Base-by-base conservation (phyloP, 2,329 filamentous ascomycete species). In the Onygenales sp. region DNA sequence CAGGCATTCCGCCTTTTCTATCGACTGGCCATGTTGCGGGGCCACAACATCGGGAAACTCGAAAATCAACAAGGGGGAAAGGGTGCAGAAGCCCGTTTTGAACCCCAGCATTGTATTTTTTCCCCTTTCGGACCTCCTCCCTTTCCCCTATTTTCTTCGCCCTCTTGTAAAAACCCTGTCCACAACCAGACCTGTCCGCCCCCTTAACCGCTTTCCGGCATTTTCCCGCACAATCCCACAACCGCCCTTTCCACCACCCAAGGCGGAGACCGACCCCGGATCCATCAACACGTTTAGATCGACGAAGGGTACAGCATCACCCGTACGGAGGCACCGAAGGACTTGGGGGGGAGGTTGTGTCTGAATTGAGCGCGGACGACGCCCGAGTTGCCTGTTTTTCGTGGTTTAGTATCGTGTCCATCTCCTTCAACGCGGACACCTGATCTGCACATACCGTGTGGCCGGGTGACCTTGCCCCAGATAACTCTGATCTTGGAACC, bases 401-500 rank as follows among this genome's bases (percentile, higher is more conserved):
- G n/a, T 32, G n/a, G 8, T 4, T 52, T 57, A 39, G 36, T 10
- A 52, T 31, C 49, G 8, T 42, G 11, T 39, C 36, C 9, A 39
- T 10, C 13, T 39, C 36, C 36, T 10, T n/a, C 36, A 39, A 9
- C 36, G 13, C 5, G 13, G 9, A 39, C 1, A 39, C 9, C 10
- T 6, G 33, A 37, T 17, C 27, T 40, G 42, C 57, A 74, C 77
- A 67, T 87, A 92, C 88, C 92, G 79, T 97, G 92, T 74, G 90
- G 86, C 72, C 90, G 82, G 74, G 89, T 95, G 74, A 97, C 86
- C 83, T 95, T 96, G 81, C 92, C 92, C 90, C 91, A 97, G 81
- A 97, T 96, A 67, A 97, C 87, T 72, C 92, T 85, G 79, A 97
- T 94, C 86, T 97, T 97, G 75, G 90, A 92, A 74, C 93, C 93